A percentile compares a stretch with the other conserved stretches of the same genome.
Conservation (phyloP, 768 basidiomycete genomes). For the Pulveroboletus sp. region DNA sequence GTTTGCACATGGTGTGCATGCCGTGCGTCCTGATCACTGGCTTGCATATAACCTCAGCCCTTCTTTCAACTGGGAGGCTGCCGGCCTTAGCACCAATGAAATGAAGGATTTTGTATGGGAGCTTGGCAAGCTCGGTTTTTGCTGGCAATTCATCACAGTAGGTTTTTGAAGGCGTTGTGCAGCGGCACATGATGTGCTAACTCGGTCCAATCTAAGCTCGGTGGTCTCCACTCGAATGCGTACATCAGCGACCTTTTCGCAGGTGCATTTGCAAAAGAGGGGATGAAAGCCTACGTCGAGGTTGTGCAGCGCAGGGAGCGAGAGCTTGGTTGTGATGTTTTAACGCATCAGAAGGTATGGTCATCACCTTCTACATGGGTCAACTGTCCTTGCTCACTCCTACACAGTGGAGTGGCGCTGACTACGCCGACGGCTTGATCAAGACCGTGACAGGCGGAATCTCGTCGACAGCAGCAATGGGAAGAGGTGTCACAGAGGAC, state of each 20-base stretch:
- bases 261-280: slow-evolving; percentile 80
- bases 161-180: slow-evolving; percentile 23
- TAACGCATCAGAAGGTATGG: slow-evolving; percentile 92
- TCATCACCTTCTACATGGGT: not conserved
- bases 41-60: slow-evolving; percentile 94
- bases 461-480: slow-evolving; percentile 99
- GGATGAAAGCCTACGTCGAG: slow-evolving; percentile 99
- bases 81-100: slow-evolving; percentile 78
- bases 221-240: slow-evolving; percentile 93
- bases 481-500: slow-evolving; percentile 87
- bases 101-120: slow-evolving; percentile 92
- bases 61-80: slow-evolving; percentile 92
- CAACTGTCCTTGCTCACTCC: slow-evolving; percentile 14
- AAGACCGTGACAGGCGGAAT: slow-evolving; percentile 98
- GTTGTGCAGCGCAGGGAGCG: slow-evolving; percentile 89
- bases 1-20: slow-evolving; percentile 85
- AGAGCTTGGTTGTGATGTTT: slow-evolving; percentile 90
- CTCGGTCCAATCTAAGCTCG: slow-evolving; percentile 54
- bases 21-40: slow-evolving; percentile 85
- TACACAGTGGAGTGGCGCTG: slow-evolving; percentile 86
- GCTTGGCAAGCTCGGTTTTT: slow-evolving; percentile 91
- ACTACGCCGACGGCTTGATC: slow-evolving; percentile 85
- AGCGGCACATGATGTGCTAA: slow-evolving; percentile 4
- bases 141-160: slow-evolving; percentile 99
- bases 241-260: slow-evolving; percentile 96